Evolutionary conservation across 495 filamentous ascomycete species (phyloP), one percentile per base, ranked within the genome.

Genomic region (Penicillium longicatenatum): DNA sequence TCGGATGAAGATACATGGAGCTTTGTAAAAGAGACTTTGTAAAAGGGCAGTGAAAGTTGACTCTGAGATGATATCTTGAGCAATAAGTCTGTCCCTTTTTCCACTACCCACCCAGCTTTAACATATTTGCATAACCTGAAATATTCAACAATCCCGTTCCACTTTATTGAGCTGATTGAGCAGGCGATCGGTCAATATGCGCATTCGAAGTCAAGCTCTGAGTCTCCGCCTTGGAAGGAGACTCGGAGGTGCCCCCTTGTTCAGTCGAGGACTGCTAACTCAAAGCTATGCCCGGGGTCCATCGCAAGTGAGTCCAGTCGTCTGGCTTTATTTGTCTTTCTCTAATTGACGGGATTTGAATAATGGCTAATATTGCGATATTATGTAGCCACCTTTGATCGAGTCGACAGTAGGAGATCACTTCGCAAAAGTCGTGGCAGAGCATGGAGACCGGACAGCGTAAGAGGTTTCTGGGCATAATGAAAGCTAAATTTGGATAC

Each of bases 361-460:
- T 14, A 17, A 2, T 22, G 2, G 19, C 43, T 31, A 50, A 14
- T 37, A 43, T 20, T 20, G 10, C 29, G 12, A 20, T 57, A 24
- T 17, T 47, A 43, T 49, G 57, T 48, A 93, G 90, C 89, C 90
- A 12, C 83, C 89, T 10, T 77, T 94, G 26, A 75, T 92, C 42
- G 79, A 88, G 26, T 77, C 84, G 52, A 97, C 93, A 1, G 82
- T 96, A 47, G 89, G 90, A 1, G 81, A 92, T 52, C 90, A 98
- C 66, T 96, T 98, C 53, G 76, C 83, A 12, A 78, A 75, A 7
- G 80, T 95, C 30, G 89, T 92, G 35, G 79, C 81, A 4, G 59
- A 80, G 61, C 80, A 86, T 71, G 93, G 93, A 1, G 91, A 97
- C 72, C 79, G 82, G 46, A 81, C 83, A 48, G 93, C 92, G 87